phyloP scores from a whole-genome alignment of 2,329 filamentous ascomycete species.

The Nannizziopsis arthrosporioides region DNA sequence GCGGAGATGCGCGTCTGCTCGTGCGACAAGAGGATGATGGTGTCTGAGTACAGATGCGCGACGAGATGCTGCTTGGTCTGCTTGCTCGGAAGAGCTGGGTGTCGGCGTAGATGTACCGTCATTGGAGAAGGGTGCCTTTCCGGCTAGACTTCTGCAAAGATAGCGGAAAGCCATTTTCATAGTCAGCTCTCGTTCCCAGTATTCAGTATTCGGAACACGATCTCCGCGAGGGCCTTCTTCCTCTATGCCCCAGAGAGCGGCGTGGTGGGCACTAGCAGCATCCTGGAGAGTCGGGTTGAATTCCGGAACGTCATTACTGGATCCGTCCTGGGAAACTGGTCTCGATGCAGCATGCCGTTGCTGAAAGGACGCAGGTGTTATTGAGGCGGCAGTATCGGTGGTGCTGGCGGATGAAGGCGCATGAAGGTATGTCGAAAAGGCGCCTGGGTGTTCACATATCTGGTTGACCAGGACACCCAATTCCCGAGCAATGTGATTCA shows the following conservation, averaged over 20 bases:
- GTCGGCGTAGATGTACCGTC: constrained; percentile 32
- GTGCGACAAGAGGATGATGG: constrained; percentile 73
- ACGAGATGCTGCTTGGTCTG: constrained; percentile 53
- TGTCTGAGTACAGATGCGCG: constrained; percentile 75
- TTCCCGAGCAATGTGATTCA: constrained; percentile 77
- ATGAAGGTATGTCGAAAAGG: constrained; percentile 69
- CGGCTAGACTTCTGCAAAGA: constrained; percentile 61
- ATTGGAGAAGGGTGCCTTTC: constrained; percentile 31
- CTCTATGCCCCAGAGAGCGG: constrained; percentile 55
- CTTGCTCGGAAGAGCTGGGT: constrained; percentile 17
- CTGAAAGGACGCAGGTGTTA: background rate
- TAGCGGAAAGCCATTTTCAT: constrained; percentile 87
- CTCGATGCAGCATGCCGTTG: constrained; percentile 15
- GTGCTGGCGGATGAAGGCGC: constrained; percentile 51
- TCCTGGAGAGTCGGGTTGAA: constrained; percentile 37
- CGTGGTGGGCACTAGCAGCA: constrained; percentile 35
- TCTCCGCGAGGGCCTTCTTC: constrained; percentile 39
- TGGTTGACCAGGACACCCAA: constrained; percentile 73
- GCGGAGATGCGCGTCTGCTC: constrained; percentile 35
- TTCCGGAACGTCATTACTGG: constrained; percentile 22
- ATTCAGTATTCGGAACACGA: constrained; percentile 44
- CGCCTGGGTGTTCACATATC: constrained; percentile 73
- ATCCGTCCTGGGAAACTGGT: constrained; percentile 16
- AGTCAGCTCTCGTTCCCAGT: constrained; percentile 90
- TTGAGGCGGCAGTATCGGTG: constrained; percentile 57